phyloP scores from a whole-genome alignment of 2,329 filamentous ascomycete species.

The Phymatotrichopsis omnivora region DNA sequence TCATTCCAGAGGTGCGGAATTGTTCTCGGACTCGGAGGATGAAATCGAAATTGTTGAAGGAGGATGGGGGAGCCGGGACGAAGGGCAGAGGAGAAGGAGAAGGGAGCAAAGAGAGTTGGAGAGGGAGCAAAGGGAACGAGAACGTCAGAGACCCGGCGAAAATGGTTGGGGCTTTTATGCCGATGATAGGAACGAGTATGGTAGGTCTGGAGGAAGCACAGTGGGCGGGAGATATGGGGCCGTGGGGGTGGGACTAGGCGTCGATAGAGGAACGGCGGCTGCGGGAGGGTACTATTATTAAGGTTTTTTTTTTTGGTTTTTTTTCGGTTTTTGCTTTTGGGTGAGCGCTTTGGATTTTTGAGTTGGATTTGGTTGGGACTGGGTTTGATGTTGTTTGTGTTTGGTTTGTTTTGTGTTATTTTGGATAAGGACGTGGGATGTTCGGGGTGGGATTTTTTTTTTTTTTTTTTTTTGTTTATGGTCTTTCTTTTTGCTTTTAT shows the following conservation, averaged over 20 bases:
- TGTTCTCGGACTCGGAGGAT: constrained; percentile 10
- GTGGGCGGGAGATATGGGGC: constrained; percentile 11
- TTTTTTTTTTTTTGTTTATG: no score
- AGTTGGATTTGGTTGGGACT: not conserved
- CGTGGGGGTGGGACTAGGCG: not conserved
- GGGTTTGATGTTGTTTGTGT: constrained; percentile 4
- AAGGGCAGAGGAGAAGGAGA: not conserved
- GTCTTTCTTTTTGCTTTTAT: no score
- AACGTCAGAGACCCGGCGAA: no score
- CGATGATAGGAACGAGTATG: constrained; percentile 1
- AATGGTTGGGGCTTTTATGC: constrained; percentile 7
- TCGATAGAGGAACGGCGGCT: not conserved
- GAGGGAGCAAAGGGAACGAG: constrained; percentile 1
- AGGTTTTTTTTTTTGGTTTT: not conserved
- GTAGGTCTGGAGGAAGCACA: constrained; percentile 1
- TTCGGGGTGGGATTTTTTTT: not conserved
- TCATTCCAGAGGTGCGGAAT: constrained; percentile 14
- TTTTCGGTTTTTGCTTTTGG: not conserved
- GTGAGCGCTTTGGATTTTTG: not conserved
- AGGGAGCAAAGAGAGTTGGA: not conserved
- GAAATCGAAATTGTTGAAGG: constrained; percentile 16
- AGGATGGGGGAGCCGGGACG: constrained; percentile 3
- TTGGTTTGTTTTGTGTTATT: constrained; percentile 2
- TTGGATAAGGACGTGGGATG: no score
- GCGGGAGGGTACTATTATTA: no score